These are phyloP conservation scores for Populus trichocarpa DNA, from an alignment of 441 rosid genomes.

Conservation along the genomic window DNA sequence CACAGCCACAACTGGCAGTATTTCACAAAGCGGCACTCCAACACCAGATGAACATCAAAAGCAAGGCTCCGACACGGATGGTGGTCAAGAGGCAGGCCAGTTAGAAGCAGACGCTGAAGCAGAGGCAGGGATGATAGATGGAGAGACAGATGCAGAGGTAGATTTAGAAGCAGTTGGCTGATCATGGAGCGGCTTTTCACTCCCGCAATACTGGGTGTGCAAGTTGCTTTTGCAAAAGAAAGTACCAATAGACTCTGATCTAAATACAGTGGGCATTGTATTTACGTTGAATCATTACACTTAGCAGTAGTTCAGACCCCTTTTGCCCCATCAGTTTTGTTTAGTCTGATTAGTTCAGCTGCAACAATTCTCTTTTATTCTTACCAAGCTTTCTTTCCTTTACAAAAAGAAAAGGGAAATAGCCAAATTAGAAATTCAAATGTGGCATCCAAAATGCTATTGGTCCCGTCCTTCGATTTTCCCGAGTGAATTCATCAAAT, in stretches of 20 bases:
- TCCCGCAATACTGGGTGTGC: neutral
- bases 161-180: constrained; percentile 47
- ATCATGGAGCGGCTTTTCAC: neutral
- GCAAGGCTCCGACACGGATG: constrained; percentile 68
- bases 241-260: neutral
- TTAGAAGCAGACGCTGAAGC: constrained; percentile 58
- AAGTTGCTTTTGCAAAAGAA: neutral
- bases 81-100: constrained; percentile 79
- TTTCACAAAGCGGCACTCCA: constrained; percentile 47
- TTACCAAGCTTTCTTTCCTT: neutral
- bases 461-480: neutral
- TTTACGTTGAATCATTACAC: neutral
- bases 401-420: neutral
- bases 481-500: neutral
- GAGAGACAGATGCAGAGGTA: constrained; percentile 76
- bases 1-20: constrained; percentile 22
- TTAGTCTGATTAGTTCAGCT: neutral
- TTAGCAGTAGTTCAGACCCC: neutral
- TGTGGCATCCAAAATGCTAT: neutral
- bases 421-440: neutral
- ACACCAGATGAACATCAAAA: constrained; percentile 74
- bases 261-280: neutral
- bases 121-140: constrained; percentile 48
- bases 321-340: neutral
- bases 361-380: neutral